A percentile compares a stretch with the other conserved stretches of the same genome.
Evolutionary conservation across 441 rosid species (phyloP).

Genomic region (Croton setiger): DNA sequence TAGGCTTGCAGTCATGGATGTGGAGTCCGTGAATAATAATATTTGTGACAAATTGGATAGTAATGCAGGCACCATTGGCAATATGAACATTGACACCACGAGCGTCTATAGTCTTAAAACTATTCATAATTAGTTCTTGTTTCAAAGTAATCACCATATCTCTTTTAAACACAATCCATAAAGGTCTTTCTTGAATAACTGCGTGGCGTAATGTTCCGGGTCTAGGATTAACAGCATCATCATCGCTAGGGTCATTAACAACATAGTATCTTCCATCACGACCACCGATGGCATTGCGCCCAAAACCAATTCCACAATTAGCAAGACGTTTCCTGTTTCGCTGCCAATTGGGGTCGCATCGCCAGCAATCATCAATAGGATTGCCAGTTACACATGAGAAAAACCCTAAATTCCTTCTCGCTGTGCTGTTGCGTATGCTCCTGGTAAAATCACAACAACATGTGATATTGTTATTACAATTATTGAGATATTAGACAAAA

Average conservation of each 20-base stretch:
- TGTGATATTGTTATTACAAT: neutral
- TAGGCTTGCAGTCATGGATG: conserved; percentile 87
- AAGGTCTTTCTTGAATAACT: conserved; percentile 73
- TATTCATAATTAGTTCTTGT: conserved; percentile 88
- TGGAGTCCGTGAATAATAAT: conserved; percentile 80
- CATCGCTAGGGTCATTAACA: conserved; percentile 57
- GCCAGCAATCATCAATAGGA: conserved; percentile 94
- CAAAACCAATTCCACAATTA: conserved; percentile 85
- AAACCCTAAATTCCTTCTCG: conserved; percentile 66
- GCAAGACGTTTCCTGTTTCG: conserved; percentile 66
- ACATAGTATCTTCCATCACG: conserved; percentile 80
- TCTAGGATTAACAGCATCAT: conserved; percentile 70
- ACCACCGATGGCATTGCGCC: conserved; percentile 82
- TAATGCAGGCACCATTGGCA: conserved; percentile 85
- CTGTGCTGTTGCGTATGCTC: conserved; percentile 50
- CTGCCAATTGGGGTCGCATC: conserved; percentile 87
- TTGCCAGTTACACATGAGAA: conserved; percentile 82
- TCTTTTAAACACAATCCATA: conserved; percentile 81
- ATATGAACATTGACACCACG: conserved; percentile 89
- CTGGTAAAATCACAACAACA: conserved; percentile 28
- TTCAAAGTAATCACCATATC: conserved; percentile 86
- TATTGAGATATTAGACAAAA: neutral
- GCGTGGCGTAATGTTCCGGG: conserved; percentile 88
- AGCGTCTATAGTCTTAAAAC: conserved; percentile 85
- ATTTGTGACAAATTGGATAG: conserved; percentile 74